Base-by-base conservation (phyloP, 2,329 filamentous ascomycete genomes). In the Venturia nashicola region DNA sequence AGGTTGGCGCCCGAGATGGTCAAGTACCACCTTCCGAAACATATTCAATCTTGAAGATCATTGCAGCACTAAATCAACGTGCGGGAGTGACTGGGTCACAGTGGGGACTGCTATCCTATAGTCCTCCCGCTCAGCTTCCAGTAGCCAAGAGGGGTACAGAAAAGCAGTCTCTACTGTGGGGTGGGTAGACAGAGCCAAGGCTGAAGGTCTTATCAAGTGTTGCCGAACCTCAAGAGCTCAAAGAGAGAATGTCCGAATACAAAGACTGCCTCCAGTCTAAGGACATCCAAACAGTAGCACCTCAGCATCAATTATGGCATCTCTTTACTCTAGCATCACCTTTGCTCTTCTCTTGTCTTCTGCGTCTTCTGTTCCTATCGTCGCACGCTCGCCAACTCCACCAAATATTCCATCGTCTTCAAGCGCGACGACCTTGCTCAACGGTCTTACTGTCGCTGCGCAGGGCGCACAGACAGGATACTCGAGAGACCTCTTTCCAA, bases 401-500 rank as follows among this genome's bases (percentile, higher is more conserved):
- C 83, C 87, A 8, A 83, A 84, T 48, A 84, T 91, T 65, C 89
- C 89, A 20, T 79, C 80, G 5, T 76, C 78, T 0, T 72, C 82
- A 1, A 76, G 76, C 0, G 88, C 88, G 23, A 78, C 80, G 66
- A 79, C 77, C 7, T 79, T 83, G 66, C 83, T 91, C 42, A 77
- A 78, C 2, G 75, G 72, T 36, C 76, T 91, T 61, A 84, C 80
- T 0, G 85, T 89, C 20, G 77, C 79, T 4, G 74, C 81, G 0
- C 76, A 81, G 51, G 81, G 80, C 43, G 79, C 83, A 61, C 79
- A 82, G 59, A 76, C 75, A n/a, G 74, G 74, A 23, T 91, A 91
- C 75, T 76, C 80, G 65, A 86, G 89, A 62, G 80, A 83, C 69
- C 75, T 86, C 62, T 92, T 92, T 76, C 86, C 85, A 2, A 84